Evolutionary conservation across 176 grass and related monocot genomes (phyloP).

Genomic region (Phoenix roebelenii): DNA sequence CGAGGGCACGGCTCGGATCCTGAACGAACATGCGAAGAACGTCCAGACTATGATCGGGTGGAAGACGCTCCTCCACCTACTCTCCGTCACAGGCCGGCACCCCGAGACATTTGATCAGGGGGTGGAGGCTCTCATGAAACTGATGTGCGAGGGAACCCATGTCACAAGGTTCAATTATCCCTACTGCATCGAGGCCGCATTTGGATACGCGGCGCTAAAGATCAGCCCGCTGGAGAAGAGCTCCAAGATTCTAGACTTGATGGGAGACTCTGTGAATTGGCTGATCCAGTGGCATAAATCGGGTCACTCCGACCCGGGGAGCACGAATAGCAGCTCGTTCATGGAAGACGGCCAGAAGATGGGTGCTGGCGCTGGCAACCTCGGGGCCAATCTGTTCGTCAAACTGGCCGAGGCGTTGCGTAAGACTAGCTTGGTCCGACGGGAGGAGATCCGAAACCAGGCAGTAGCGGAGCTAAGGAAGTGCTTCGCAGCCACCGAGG

Average conservation of each 20-base stretch:
- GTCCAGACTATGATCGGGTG: slow-evolving; percentile 59
- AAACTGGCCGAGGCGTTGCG: slow-evolving; percentile 72
- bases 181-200: slow-evolving; percentile 71
- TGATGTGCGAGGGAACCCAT: slow-evolving; percentile 45
- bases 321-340: slow-evolving; percentile 3
- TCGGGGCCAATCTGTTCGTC: slow-evolving; percentile 55
- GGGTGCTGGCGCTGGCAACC: slow-evolving; percentile 23
- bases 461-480: slow-evolving; percentile 48
- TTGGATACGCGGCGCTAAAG: slow-evolving; percentile 72
- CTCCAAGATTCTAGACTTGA: slow-evolving; percentile 52
- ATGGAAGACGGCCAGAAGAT: slow-evolving; percentile 15
- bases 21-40: slow-evolving; percentile 33
- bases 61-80: slow-evolving; percentile 75
- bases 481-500: slow-evolving; percentile 38
- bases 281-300: slow-evolving; percentile 72
- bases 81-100: slow-evolving; percentile 56
- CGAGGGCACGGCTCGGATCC: slow-evolving; percentile 36
- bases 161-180: slow-evolving; percentile 59
- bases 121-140: slow-evolving; percentile 47
- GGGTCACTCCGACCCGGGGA: slow-evolving; percentile 46
- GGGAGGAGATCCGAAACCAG: slow-evolving; percentile 79
- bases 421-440: slow-evolving; percentile 65
- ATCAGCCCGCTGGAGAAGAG: slow-evolving; percentile 76
- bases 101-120: slow-evolving; percentile 90
- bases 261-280: slow-evolving; percentile 68